Conservation (phyloP, 345 rosid species). For the Salix caprea region DNA sequence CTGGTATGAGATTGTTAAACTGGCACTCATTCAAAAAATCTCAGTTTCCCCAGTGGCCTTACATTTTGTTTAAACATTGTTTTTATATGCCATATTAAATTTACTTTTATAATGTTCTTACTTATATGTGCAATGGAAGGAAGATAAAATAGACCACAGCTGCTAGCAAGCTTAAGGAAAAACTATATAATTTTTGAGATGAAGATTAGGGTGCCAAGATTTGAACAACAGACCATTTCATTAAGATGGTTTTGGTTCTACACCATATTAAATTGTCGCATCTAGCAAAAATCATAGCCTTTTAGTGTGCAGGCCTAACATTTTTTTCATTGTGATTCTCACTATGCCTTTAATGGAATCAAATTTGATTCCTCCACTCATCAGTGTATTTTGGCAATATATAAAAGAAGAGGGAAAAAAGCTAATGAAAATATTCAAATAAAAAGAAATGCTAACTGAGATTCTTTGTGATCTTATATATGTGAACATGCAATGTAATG, state of each 20-base stretch:
- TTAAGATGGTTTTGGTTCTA: background rate
- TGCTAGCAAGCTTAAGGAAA: background rate
- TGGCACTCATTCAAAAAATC: too few species aligned
- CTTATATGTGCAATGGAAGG: background rate
- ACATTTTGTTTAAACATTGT: background rate
- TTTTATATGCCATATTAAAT: background rate
- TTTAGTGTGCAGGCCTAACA: background rate
- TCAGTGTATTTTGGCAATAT: background rate
- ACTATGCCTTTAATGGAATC: background rate
- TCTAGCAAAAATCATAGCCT: background rate
- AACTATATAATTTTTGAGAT: too few species aligned
- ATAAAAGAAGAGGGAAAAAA: too few species aligned
- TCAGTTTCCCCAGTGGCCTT: background rate
- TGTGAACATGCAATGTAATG: background rate
- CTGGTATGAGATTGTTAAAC: conserved; percentile 39
- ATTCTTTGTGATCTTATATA: too few species aligned
- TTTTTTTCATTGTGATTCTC: background rate
- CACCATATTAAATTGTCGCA: background rate
- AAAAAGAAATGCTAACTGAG: too few species aligned
- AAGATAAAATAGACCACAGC: too few species aligned
- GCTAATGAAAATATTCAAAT: too few species aligned
- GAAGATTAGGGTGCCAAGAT: background rate
- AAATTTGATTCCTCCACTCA: background rate
- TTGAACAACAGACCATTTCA: background rate
- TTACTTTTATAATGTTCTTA: background rate